Percentiles rank a stretch among this genome's conserved stretches.
Conservation (phyloP, 345 rosid species). For the Pugionium cornutum region DNA sequence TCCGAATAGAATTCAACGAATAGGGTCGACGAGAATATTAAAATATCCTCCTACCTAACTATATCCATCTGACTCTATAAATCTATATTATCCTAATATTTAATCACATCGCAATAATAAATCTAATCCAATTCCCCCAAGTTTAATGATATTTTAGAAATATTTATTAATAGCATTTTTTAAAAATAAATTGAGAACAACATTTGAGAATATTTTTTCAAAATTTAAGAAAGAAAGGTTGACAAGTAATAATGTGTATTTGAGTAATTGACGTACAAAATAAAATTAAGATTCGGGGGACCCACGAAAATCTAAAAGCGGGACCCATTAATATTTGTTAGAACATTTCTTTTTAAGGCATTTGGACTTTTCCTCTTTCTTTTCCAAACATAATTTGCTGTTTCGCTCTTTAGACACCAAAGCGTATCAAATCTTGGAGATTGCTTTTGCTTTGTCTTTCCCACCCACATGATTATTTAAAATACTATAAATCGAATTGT, state of each 20-base stretch:
- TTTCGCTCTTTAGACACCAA: slow-evolving; percentile 49
- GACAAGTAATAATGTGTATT: slow-evolving; percentile 25
- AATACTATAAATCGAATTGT: background rate
- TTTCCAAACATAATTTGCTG: slow-evolving; percentile 39
- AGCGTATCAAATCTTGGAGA: slow-evolving; percentile 56
- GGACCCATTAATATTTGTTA: slow-evolving; percentile 43
- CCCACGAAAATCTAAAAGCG: slow-evolving; percentile 54
- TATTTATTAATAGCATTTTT: no score
- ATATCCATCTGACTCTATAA: slow-evolving; percentile 11
- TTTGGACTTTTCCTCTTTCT: slow-evolving; percentile 49
- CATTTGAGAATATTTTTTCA: no score
- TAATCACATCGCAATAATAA: slow-evolving; percentile 6
- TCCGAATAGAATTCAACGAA: background rate
- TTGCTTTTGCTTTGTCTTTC: slow-evolving; percentile 43
- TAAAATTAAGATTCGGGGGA: slow-evolving; percentile 51
- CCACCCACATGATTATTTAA: slow-evolving; percentile 19
- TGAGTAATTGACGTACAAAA: slow-evolving; percentile 29
- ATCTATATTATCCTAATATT: background rate
- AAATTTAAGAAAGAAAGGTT: slow-evolving; percentile 15
- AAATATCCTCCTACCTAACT: background rate
- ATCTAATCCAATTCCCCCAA: background rate
- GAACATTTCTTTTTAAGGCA: slow-evolving; percentile 34
- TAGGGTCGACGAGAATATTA: background rate
- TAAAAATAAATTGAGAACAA: no score
- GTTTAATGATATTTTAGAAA: no score